Base-by-base conservation (phyloP, 129 eudicot genomes). In the Tagetes patula region DNA sequence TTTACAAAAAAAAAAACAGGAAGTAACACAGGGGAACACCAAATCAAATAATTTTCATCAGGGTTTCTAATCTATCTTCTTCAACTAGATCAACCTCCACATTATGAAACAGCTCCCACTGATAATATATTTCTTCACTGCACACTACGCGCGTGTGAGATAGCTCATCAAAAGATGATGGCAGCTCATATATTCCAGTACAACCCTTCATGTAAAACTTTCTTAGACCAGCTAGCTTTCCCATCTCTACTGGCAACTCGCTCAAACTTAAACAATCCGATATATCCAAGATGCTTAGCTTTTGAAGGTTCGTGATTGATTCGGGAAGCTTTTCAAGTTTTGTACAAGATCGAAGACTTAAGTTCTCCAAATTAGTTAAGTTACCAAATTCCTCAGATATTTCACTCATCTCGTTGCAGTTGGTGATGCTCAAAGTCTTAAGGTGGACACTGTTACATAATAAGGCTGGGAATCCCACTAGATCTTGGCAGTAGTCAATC, bases 191-290 rank as follows among this genome's bases (percentile, higher is more conserved):
- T 47, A 83, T 47, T 42, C 79, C 84, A 12, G 65, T 52, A 65
- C 84, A 83, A 71, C 84, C 80, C 58, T 73, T 74, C 85, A 84
- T 80, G 72, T 80, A 50, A 39, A 84, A 52, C 7, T 63, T 70
- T 69, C 71, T 45, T 42, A 84, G 58, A 48, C 75, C 56, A 11
- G 40, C 4, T 46, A 80, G 53, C 53, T 70, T 74, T 14, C 87
- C 82, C 3, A 73, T 49, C 53, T 71, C 39, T 20, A 38, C 74
- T 1, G 82, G 87, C 69, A 84, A 45, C 39, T 9, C 55, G 12
- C 54, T 65, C 53, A 80, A 69, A 38, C 49, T 55, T 41, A 77
- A 63, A 65, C 82, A 84, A 58, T 73, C 78, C 11, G 88, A 80
- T 45, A 84, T 73, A 70, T 84, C 83, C 34, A 84, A n/a, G 32